Conservation (phyloP, 208 protist genomes). For the Crithidia bombi region DNA sequence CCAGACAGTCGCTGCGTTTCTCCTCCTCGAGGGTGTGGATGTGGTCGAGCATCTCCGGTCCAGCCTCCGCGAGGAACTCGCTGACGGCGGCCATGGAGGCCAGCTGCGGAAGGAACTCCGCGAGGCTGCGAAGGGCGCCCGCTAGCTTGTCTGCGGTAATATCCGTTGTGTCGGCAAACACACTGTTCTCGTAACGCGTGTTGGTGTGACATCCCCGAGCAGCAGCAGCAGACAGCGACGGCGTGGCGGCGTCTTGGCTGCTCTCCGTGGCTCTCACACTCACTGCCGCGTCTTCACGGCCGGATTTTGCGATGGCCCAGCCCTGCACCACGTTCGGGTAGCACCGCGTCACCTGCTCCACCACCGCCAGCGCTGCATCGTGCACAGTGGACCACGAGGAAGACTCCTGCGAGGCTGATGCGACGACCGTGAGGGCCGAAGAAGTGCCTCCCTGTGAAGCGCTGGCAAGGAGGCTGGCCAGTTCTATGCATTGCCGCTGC, state of each 20-base stretch:
- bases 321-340: slow-evolving; percentile 20
- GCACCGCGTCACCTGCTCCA: slow-evolving; percentile 17
- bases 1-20: slow-evolving; percentile 27
- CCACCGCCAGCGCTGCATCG: slow-evolving; percentile 25
- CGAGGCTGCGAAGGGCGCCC: slow-evolving; percentile 12
- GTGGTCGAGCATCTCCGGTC: slow-evolving; percentile 19
- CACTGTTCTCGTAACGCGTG: neutral
- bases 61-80: slow-evolving; percentile 8
- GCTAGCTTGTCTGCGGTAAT: slow-evolving; percentile 17
- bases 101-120: slow-evolving; percentile 22
- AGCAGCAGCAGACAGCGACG: neutral
- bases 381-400: slow-evolving; percentile 9
- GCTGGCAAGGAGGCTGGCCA: slow-evolving; percentile 20
- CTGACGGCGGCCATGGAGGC: slow-evolving; percentile 9
- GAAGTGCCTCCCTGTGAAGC: neutral
- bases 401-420: neutral
- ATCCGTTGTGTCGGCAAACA: neutral
- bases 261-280: neutral
- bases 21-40: slow-evolving; percentile 28
- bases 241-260: neutral
- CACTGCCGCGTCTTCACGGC: neutral
- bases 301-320: neutral
- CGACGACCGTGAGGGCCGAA: neutral
- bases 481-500: slow-evolving; percentile 26
- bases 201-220: neutral